Evolutionary conservation across 2,329 filamentous ascomycete genomes (phyloP), one percentile per base, ranked within the genome.

Genomic region (Leptographium procerum): DNA sequence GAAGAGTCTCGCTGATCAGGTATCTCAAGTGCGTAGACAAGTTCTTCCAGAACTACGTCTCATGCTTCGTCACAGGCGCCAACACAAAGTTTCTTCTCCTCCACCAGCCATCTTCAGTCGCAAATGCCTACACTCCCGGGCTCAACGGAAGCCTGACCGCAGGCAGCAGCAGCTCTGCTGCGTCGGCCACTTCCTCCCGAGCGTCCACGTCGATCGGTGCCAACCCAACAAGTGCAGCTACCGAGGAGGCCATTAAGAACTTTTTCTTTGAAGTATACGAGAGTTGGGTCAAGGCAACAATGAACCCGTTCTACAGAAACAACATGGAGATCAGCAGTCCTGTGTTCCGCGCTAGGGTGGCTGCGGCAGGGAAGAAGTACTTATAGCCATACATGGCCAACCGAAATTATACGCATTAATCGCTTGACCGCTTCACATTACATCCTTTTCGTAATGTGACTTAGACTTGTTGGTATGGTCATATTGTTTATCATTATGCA

Each of bases 251-350:
- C 5, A 88, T 97, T 66, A 85, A 90, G 69, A 89, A 89, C 72
- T 99, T 97, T 75, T 96, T 99, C 75, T 80, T 82, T 19, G 94
- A 99, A 69, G 88, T 96, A 14, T 97, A 96, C 74, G 94, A 99
- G 74, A 90, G 86, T 65, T 99, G 92, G 86, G 83, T 96, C 64
- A 99, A 99, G 79, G 89, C 91, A 14, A 85, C 91, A 59, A 97
- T 99, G 94, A 97, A 85, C 69, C 94, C 94, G 0, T 99, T 99
- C 71, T 97, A 96, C 75, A 80, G 81, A 57, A 83, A 87, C 58
- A 92, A 95, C 64, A 88, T 88, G 79, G 86, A 89, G 65, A 85
- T 99, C 56, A 84, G 80, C 68, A 97, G 91, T 72, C 88, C 90
- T 0, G 82, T 96, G 1, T 99, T 99, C 70, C 81, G 89, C 64